Percentiles rank a stretch among this genome's conserved stretches.
Evolutionary conservation across 257 asterid genomes (phyloP).

Genomic region (Rubia yunnanensis): DNA sequence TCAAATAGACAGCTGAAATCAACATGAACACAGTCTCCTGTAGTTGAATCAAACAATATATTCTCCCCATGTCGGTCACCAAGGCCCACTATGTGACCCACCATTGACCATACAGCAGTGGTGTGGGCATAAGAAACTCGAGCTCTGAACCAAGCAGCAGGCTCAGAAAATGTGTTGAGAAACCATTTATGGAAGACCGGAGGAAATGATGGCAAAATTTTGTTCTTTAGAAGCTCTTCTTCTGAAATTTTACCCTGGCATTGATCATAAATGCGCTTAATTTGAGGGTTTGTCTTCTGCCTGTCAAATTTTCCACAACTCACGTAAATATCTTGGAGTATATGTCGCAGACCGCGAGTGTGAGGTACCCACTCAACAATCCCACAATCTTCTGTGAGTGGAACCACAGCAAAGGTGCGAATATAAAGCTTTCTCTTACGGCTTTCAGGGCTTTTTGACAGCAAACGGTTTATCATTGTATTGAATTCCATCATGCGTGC

Average conservation of each 20-base stretch:
- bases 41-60: conserved; percentile 90
- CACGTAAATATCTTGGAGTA: conserved; percentile 86
- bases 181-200: conserved; percentile 96
- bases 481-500: conserved; percentile 99
- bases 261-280: conserved; percentile 89
- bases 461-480: conserved; percentile 88
- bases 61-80: conserved; percentile 99
- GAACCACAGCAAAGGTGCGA: conserved; percentile 94
- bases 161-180: conserved; percentile 86
- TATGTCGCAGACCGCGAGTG: conserved; percentile 89
- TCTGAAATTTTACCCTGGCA: conserved; percentile 72
- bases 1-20: conserved; percentile 98
- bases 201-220: conserved; percentile 89
- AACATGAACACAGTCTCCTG: conserved; percentile 97
- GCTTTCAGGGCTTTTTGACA: conserved; percentile 83
- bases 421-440: conserved; percentile 92
- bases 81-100: conserved; percentile 98
- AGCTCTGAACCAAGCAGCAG: conserved; percentile 99
- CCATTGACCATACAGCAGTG: conserved; percentile 99
- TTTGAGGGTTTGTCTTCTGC: conserved; percentile 83
- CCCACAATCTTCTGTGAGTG: conserved; percentile 96
- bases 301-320: conserved; percentile 89
- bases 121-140: conserved; percentile 91
- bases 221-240: conserved; percentile 78
- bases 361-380: conserved; percentile 99